Evolutionary conservation across 805 yeast species (phyloP), one percentile per base, ranked within the genome.

Genomic region (Candida alai): DNA sequence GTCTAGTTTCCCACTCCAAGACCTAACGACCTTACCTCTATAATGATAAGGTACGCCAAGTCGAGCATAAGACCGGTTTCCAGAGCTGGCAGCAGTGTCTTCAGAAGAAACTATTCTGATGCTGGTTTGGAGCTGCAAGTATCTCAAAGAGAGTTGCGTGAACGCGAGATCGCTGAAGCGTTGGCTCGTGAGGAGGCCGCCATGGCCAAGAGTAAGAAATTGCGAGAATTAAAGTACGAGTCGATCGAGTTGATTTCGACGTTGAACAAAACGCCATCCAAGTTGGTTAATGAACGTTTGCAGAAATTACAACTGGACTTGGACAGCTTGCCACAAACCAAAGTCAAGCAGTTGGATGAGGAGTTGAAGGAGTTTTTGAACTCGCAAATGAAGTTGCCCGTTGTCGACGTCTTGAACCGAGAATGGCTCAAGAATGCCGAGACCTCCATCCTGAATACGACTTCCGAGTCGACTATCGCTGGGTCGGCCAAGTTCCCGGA

Each of bases 111-210:
- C 25, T 14, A 20, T 30, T 12, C 40, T 16, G 37, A 35, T 26
- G 39, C 39, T 19, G 32, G 21, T 13, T 2, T 18, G n/a, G 7
- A 12, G 6, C 15, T 13, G 21, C 7, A 16, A n/a, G 20, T 44
- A 15, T 31, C 47, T 24, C 62, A 56, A 37, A 56, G 51, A 37
- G 58, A 56, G 30, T 39, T 58, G 24, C 58, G 70, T 43, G 70
- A 65, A 39, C 52, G 46, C 36, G 67, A 65, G n/a, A 41, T 65
- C 28, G 66, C 68, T 2, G 69, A 63, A 39, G 69, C 70, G 1
- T 48, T 62, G n/a, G 69, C 70, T 6, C 51, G 54, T 37, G 72
- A 65, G 36, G 69, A 64, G 49, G 69, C 60, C 39, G 60, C 58
- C n/a, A 43, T 53, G 22, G 56, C 60, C 12, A 57, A 44, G 32